phyloP scores from a whole-genome alignment of 306 rosid genomes.

The Vigna radiata region DNA sequence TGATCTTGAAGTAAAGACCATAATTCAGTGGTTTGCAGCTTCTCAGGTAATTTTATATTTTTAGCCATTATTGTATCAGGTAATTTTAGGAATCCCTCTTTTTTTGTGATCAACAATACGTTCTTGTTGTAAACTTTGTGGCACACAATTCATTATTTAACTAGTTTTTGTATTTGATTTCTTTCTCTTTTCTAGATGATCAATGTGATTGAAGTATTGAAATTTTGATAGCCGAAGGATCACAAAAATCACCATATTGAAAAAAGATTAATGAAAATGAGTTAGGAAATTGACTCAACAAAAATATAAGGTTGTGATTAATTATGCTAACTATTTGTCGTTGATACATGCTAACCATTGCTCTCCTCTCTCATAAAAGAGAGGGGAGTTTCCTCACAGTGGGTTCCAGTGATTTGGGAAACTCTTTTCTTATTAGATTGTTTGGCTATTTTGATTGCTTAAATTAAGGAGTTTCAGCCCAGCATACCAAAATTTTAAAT shows the following conservation, averaged over 20 bases:
- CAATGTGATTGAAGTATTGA: background rate
- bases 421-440: too few species aligned
- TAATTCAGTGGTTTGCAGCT: constrained; percentile 96
- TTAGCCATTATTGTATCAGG: background rate
- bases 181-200: background rate
- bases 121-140: background rate
- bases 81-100: background rate
- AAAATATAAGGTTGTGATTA: background rate
- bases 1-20: constrained; percentile 86
- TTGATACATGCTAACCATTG: background rate
- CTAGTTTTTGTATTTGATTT: background rate
- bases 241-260: background rate
- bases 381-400: too few species aligned
- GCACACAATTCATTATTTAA: background rate
- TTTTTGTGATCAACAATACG: background rate
- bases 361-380: too few species aligned
- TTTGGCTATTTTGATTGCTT: too few species aligned
- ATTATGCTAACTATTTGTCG: background rate
- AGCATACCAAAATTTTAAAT: too few species aligned
- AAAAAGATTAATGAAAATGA: background rate
- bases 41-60: constrained; percentile 75
- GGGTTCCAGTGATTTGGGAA: too few species aligned
- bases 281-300: constrained; percentile 13
- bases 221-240: background rate
- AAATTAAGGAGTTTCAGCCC: too few species aligned